A percentile compares a stretch with the other conserved stretches of the same genome.
These are phyloP conservation scores for Parachlorella kessleri DNA, from an alignment of 139 green algal genomes.

Conservation along the genomic window DNA sequence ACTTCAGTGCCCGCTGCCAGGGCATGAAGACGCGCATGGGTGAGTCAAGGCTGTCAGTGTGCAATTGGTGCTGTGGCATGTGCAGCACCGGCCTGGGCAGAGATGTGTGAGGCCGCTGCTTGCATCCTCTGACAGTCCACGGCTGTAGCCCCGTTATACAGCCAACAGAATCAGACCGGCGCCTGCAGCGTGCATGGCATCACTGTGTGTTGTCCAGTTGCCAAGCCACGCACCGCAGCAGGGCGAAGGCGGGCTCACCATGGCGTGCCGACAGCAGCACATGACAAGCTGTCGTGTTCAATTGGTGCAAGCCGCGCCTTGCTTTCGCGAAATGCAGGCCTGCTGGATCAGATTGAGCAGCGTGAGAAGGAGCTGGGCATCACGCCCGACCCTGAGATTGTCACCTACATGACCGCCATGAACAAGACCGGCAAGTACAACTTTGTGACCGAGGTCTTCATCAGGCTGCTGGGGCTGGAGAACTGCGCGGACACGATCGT, in stretches of 20 bases:
- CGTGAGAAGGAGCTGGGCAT: slow-evolving; percentile 24
- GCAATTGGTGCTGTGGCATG: background rate
- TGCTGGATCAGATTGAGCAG: background rate
- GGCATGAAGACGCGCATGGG: background rate
- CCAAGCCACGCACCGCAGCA: background rate
- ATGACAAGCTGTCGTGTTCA: too few species aligned
- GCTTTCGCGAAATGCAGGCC: background rate
- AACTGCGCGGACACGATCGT: slow-evolving; percentile 18
- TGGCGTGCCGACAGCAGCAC: background rate
- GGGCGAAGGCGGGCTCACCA: background rate
- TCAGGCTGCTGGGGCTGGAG: slow-evolving; percentile 30
- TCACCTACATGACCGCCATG: background rate
- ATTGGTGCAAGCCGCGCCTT: too few species aligned
- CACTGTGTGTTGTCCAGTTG: background rate
- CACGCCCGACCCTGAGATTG: background rate
- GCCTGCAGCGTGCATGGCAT: background rate
- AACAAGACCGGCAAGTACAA: background rate
- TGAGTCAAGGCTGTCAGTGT: background rate
- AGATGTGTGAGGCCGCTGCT: background rate
- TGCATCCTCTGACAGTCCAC: background rate
- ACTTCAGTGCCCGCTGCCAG: slow-evolving; percentile 41
- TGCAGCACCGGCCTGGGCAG: background rate
- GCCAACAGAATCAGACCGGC: background rate
- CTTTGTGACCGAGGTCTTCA: background rate
- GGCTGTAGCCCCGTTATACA: too few species aligned